These are phyloP conservation scores for Spizellomyces punctatus DNA, from an alignment of 192 early-diverging fungal genomes.

Conservation along the genomic window DNA sequence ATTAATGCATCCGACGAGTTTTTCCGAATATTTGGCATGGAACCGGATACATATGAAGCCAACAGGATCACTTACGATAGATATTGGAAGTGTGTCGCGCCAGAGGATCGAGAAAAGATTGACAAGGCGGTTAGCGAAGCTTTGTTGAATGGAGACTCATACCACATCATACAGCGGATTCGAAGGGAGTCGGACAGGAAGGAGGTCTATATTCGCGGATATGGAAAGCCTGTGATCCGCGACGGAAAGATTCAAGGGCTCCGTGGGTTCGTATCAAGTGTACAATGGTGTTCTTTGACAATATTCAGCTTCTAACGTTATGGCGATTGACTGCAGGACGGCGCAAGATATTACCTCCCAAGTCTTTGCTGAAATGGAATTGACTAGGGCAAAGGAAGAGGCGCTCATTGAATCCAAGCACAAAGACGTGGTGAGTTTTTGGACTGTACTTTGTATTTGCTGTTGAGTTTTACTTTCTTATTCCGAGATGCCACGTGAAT, in stretches of 20 bases:
- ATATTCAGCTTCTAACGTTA: background rate
- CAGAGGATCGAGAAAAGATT: slow-evolving; percentile 2
- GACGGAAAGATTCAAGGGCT: background rate
- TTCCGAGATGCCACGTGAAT: too few relatives aligned
- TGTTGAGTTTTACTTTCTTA: background rate
- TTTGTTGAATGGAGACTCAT: background rate
- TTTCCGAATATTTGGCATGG: slow-evolving; percentile 16
- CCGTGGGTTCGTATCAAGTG: background rate
- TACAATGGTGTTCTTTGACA: too few relatives aligned
- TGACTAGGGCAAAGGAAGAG: slow-evolving; percentile 23
- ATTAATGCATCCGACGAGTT: slow-evolving; percentile 2
- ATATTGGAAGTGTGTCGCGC: slow-evolving; percentile 1
- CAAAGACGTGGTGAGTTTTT: slow-evolving; percentile 7
- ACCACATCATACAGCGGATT: slow-evolving; percentile 6
- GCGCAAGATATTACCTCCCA: slow-evolving; percentile 29
- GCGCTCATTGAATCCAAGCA: slow-evolving; percentile 18
- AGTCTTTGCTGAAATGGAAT: background rate
- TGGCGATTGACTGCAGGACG: background rate
- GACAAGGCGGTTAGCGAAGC: slow-evolving; percentile 1
- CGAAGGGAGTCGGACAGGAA: slow-evolving; percentile 13
- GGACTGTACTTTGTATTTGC: background rate
- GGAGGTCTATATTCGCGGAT: slow-evolving; percentile 9
- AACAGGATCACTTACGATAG: slow-evolving; percentile 3
- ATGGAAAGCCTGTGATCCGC: slow-evolving; percentile 15
- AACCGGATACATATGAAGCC: background rate